Percentiles rank a stretch among this genome's conserved stretches.
Conservation (phyloP, 306 rosid genomes). For the Vigna angularis region DNA sequence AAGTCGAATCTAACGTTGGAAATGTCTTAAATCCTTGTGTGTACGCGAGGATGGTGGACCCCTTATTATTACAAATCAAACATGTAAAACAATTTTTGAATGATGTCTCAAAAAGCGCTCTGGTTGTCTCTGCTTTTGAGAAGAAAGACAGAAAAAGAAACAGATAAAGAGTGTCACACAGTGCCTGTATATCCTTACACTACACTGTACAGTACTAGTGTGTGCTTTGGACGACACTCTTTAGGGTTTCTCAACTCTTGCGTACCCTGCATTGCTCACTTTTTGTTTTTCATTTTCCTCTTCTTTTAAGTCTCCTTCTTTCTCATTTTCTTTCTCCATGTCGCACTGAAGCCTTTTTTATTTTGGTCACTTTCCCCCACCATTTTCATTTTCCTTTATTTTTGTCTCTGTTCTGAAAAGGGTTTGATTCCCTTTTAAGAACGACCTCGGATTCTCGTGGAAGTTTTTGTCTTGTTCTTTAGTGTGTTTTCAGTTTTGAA, state of each 20-base stretch:
- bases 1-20: background rate
- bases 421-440: slow-evolving; percentile 40
- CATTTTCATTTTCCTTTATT: background rate
- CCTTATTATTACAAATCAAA: background rate
- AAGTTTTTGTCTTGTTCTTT: slow-evolving; percentile 36
- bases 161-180: background rate
- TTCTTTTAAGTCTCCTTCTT: slow-evolving; percentile 12
- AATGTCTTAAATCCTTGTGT: background rate
- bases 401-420: slow-evolving; percentile 31
- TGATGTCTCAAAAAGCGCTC: background rate
- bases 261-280: background rate
- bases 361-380: background rate
- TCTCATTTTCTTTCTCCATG: background rate
- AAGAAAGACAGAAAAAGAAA: slow-evolving; percentile 22
- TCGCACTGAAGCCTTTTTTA: background rate
- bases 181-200: slow-evolving; percentile 11
- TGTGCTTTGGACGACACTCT: slow-evolving; percentile 24
- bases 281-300: background rate
- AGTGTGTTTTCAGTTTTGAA: background rate
- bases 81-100: background rate
- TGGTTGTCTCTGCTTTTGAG: slow-evolving; percentile 27
- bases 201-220: background rate
- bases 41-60: slow-evolving; percentile 22
- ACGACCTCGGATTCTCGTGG: slow-evolving; percentile 3
- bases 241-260: slow-evolving; percentile 14